Percentiles rank a stretch among this genome's conserved stretches.
These are phyloP conservation scores for Dryadomyces sulphureus DNA, from an alignment of 2,329 filamentous ascomycete species.

Conservation along the genomic window DNA sequence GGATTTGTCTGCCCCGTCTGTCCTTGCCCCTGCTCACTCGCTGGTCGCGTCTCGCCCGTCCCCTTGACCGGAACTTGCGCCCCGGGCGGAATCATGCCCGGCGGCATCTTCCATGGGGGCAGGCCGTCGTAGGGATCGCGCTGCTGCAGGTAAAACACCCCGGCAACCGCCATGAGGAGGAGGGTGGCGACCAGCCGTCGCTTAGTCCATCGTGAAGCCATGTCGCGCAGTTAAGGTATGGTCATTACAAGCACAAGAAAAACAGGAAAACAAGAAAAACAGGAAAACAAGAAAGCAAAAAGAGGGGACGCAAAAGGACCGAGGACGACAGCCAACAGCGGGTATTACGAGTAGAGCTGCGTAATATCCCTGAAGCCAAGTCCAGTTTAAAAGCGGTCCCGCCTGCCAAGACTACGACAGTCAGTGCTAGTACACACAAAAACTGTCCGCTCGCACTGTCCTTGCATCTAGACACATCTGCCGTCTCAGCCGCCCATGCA, in stretches of 20 bases:
- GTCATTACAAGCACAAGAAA: neutral
- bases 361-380: neutral
- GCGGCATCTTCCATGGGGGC: neutral
- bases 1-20: neutral
- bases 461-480: too few relatives aligned
- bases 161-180: constrained; percentile 4
- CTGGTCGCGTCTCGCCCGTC: too few relatives aligned
- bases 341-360: neutral
- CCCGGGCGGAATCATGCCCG: neutral
- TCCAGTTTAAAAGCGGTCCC: too few relatives aligned
- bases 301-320: too few relatives aligned
- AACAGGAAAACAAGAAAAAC: neutral
- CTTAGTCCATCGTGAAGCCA: constrained; percentile 9
- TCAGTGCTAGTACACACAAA: too few relatives aligned
- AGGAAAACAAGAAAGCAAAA: neutral
- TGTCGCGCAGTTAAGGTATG: neutral
- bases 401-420: too few relatives aligned
- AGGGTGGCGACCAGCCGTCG: constrained; percentile 8
- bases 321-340: too few relatives aligned
- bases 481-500: too few relatives aligned
- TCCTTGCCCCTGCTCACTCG: too few relatives aligned
- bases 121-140: neutral
- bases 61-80: too few relatives aligned
- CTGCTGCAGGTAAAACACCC: constrained; percentile 7
- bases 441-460: too few relatives aligned